Base-by-base conservation (phyloP, 176 grass and related monocot species). In the Oryza glaberrima region DNA sequence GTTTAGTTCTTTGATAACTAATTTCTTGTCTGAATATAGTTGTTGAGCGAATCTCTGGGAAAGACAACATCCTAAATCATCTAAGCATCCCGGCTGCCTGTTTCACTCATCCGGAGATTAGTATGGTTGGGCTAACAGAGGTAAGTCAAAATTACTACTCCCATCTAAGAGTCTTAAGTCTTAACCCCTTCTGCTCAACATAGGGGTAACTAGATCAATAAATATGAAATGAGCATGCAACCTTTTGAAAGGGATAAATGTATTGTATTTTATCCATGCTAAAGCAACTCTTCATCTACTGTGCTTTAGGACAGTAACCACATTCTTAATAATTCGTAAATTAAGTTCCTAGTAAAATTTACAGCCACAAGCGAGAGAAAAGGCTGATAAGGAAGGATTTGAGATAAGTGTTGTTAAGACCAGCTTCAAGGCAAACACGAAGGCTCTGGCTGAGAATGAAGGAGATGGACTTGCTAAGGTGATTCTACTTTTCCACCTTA, bases 361-460 rank as follows among this genome's bases (percentile, higher is more conserved):
- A 65, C 85, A 93, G 91, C 88, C 89, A 10, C 91, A 93, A 93
- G 91, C 88, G 14, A 90, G 85, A 69, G 91, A 93, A 82, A 86
- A 90, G 79, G 91, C 78, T 86, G 93, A 96, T 23, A 96, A 94
- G 61, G 96, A 96, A 87, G 94, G 96, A 68, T 92, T 96, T 41
- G 88, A 94, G 19, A 66, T 99, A 28, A 82, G 77, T 80, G 88
- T 99, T 77, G 96, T 92, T 87, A 99, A 99, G 81, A 96, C 96
- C 54, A 99, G 94, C 81, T 99, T 94, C 83, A 99, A 99, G 88
- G 96, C 93, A 32, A 99, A 99, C 77, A 97, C 96, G 8, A 99
- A 99, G 88, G 96, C 96, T 88, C 82, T 99, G 86, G 96, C 90
- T 38, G 96, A 96, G 76, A 99, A 99, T 91, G 96, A 96, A 94